Conservation (phyloP, 257 asterid species). For the Scutellaria baicalensis region DNA sequence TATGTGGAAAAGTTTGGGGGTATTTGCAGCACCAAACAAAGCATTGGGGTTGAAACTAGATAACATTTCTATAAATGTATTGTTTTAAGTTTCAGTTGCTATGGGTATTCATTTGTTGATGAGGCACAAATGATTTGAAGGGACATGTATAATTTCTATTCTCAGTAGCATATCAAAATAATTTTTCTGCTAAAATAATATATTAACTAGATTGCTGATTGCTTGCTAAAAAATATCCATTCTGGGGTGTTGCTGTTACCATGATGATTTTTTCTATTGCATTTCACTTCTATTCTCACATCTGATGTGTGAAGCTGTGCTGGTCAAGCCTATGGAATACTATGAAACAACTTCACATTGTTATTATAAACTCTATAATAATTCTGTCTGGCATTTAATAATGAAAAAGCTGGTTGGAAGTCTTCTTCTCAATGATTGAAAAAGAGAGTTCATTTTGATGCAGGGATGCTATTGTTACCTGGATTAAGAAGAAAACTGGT, state of each 20-base stretch:
- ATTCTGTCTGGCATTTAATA: neutral
- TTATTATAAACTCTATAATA: neutral
- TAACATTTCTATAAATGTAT: neutral
- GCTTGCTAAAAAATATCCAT: conserved; percentile 7
- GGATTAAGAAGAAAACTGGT: conserved; percentile 93
- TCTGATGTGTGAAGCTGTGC: conserved; percentile 6
- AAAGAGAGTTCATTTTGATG: neutral
- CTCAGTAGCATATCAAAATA: conserved; percentile 10
- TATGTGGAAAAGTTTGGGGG: neutral
- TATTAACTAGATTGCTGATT: neutral
- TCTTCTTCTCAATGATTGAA: conserved; percentile 4
- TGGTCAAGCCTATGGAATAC: neutral
- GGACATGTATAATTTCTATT: neutral
- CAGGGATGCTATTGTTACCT: conserved; percentile 79
- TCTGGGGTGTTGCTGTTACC: neutral
- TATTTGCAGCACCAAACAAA: neutral
- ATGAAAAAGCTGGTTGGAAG: neutral
- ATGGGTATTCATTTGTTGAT: neutral
- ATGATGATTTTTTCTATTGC: neutral
- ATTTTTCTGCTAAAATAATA: neutral
- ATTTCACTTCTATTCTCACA: neutral
- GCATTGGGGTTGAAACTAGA: neutral
- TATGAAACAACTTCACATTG: neutral
- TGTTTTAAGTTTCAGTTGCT: neutral
- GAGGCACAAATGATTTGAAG: neutral